Percentiles rank a stretch among this genome's conserved stretches.
These are phyloP conservation scores for Fusarium albosuccineum DNA, from an alignment of 2,329 filamentous ascomycete species.

Conservation along the genomic window DNA sequence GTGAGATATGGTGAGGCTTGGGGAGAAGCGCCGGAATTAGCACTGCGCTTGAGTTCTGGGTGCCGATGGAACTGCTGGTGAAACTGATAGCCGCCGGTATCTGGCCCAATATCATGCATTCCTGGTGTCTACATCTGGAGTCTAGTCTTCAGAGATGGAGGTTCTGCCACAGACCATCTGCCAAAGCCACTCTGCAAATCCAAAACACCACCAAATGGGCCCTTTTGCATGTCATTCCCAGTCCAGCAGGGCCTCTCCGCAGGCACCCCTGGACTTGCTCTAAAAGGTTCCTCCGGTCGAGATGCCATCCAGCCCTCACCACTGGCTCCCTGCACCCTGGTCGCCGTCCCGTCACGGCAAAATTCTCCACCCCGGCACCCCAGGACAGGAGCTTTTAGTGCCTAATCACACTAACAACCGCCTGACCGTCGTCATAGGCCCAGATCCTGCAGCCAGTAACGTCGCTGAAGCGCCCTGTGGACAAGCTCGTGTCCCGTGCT, in stretches of 20 bases:
- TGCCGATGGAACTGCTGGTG: no score
- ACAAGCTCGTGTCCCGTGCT: conserved; percentile 27
- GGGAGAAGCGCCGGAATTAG: conserved; percentile 2
- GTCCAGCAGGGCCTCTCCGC: conserved; percentile 10
- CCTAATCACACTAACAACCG: conserved; percentile 40
- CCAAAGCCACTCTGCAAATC: neutral
- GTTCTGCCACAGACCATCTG: no score
- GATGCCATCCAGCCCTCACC: conserved; percentile 3
- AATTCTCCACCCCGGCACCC: conserved; percentile 33
- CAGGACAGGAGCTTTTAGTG: conserved; percentile 32
- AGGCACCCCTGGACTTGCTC: neutral
- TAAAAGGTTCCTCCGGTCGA: neutral
- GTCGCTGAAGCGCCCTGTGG: conserved; percentile 33
- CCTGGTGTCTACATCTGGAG: no score
- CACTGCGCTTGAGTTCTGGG: neutral
- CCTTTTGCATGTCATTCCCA: conserved; percentile 6
- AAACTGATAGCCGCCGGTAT: neutral
- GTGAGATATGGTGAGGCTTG: neutral
- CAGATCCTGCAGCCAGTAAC: conserved; percentile 40
- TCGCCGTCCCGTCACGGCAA: conserved; percentile 25
- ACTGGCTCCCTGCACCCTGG: conserved; percentile 18
- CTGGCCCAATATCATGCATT: neutral
- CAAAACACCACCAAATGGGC: conserved; percentile 4
- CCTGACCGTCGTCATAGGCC: conserved; percentile 34
- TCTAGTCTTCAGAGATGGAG: no score